Evolutionary conservation across 148 eudicot species (phyloP).

Genomic region (Dianthus caryophyllus): DNA sequence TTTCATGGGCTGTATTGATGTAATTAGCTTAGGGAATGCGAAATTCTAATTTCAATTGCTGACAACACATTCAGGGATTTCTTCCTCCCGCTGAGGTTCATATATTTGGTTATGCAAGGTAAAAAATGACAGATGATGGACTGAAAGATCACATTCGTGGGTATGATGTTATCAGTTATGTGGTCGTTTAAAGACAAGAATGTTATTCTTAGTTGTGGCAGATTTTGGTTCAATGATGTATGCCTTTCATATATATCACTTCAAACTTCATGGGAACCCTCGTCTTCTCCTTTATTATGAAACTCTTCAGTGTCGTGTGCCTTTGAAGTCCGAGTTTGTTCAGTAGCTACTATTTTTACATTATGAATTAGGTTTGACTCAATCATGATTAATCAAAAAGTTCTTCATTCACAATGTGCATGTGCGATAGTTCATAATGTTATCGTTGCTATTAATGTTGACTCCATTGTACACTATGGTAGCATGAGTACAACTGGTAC

Average conservation of each 20-base stretch:
- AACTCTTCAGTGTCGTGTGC: neutral
- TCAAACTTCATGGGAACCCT: neutral
- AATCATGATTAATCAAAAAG: neutral
- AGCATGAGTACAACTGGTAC: neutral
- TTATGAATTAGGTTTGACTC: neutral
- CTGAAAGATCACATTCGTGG: slow-evolving; percentile 64
- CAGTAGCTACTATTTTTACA: neutral
- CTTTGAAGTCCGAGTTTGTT: neutral
- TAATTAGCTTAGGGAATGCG: neutral
- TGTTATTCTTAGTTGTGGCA: neutral
- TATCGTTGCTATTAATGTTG: neutral
- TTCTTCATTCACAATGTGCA: neutral
- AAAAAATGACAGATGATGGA: slow-evolving; percentile 69
- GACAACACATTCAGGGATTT: slow-evolving; percentile 46
- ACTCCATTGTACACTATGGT: neutral
- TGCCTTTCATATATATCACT: neutral
- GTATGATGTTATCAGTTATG: slow-evolving; percentile 39
- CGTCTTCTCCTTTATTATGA: neutral
- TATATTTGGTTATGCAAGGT: slow-evolving; percentile 89
- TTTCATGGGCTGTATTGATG: neutral
- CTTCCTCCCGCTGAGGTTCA: slow-evolving; percentile 63
- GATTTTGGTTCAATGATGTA: neutral
- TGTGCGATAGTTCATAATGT: neutral
- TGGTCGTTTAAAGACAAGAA: neutral
- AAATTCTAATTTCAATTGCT: slow-evolving; percentile 15